Base-by-base conservation (phyloP, 2,329 filamentous ascomycete species). In the Trichoderma sp. region DNA sequence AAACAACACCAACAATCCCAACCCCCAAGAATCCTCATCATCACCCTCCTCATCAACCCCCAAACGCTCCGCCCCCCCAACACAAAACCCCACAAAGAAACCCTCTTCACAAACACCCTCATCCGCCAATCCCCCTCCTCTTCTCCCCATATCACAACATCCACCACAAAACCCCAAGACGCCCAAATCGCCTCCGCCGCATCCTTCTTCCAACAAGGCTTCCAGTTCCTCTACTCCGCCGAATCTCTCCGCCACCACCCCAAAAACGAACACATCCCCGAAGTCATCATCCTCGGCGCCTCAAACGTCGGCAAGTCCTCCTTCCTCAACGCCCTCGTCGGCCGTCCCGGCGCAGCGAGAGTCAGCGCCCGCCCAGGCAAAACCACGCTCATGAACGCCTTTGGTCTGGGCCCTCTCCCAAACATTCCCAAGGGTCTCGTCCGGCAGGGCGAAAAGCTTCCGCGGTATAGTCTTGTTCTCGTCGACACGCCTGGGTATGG, bases 281-380 rank as follows among this genome's bases (percentile, higher is more conserved):
- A 91, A 78, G 89, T 97, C 68, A 93, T 94, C 81, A 89, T 97
- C 63, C 91, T 97, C 50, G 95, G 95, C 60, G 95, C 95, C 80
- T 95, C 94, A 78, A 97, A 97, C 81, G 94, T 95, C 59, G 95
- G 95, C 81, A 97, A 97, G 83, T 97, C 94, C 2, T 94, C 94
- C 18, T 93, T 97, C 79, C 92, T 97, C 84, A 97, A 97, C 81
- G 93, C 93, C 21, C 89, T 97, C 41, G 90, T 92, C 2, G 92
- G 92, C 41, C 78, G 80, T 3, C 76, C 79, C 29, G 80, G 81
- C 29, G 82, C 88, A 6, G 89, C 89, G 14, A 84, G 86, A 65
- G 88, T 88, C 29, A 89, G 88, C 79, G 82, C 84, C 18, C 83
- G 82, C 24, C 88, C 89, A 0, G 90, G 90, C 11, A 87, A 85